Conservation (phyloP, 768 basidiomycete species). For the Phlegmacium glaucopus region DNA sequence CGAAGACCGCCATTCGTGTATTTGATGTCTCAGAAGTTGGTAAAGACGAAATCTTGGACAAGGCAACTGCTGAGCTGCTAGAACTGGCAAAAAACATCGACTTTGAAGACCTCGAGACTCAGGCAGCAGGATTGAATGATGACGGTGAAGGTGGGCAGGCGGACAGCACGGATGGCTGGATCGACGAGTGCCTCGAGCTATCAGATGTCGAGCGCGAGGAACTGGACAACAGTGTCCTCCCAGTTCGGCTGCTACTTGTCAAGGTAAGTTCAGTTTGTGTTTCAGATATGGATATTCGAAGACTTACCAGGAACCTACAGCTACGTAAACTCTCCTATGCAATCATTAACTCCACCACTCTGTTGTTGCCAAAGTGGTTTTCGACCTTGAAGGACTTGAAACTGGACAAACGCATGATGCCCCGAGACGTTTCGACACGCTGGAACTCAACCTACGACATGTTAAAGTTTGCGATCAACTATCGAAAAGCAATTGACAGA, state of each 20-base stretch:
- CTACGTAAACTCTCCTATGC: constrained; percentile 13
- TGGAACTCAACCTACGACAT: constrained; percentile 39
- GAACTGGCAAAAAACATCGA: constrained; percentile 12
- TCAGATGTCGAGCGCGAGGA: constrained; percentile 18
- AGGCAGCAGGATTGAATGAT: constrained; percentile 6
- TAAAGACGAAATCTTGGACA: constrained; percentile 5
- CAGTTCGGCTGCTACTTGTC: constrained; percentile 21
- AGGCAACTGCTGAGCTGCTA: constrained; percentile 1
- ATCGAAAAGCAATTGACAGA: constrained; percentile 18
- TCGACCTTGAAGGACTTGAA: background rate
- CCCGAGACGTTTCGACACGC: constrained; percentile 31
- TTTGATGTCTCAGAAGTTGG: constrained; percentile 29
- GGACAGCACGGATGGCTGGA: constrained; percentile 13
- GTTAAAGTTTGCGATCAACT: constrained; percentile 25
- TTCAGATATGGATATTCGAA: background rate
- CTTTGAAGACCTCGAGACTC: constrained; percentile 9
- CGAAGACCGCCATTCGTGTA: constrained; percentile 24
- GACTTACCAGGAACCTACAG: constrained; percentile 1
- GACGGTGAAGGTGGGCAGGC: constrained; percentile 15
- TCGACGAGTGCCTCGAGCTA: too few species aligned
- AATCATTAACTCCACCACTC: constrained; percentile 25
- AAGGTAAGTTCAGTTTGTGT: constrained; percentile 24
- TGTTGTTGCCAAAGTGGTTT: constrained; percentile 29
- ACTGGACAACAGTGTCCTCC: constrained; percentile 14
- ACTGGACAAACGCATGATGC: constrained; percentile 14